Percentiles rank a stretch among this genome's conserved stretches.
These are phyloP conservation scores for Thelephora terrestris DNA, from an alignment of 1,284 basidiomycete genomes.

Conservation along the genomic window DNA sequence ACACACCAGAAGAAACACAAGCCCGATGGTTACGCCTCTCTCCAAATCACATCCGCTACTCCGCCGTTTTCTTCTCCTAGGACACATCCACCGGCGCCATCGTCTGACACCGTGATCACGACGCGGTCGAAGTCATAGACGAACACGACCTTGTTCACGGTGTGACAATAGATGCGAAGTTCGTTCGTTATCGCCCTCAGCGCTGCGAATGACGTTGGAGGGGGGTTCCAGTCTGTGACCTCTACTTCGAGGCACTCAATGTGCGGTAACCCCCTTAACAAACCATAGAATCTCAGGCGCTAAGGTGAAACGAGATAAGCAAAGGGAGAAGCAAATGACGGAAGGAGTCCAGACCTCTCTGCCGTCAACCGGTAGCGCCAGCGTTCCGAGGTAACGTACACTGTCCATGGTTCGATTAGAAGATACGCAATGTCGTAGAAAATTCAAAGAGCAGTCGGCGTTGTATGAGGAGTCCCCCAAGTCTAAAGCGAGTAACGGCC, in stretches of 20 bases:
- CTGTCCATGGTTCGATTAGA: conserved; percentile 25
- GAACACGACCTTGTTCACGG: conserved; percentile 40
- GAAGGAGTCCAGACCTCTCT: conserved; percentile 26
- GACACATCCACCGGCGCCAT: conserved; percentile 21
- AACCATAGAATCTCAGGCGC: conserved; percentile 50
- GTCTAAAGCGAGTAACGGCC: conserved; percentile 39
- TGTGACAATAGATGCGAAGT: conserved; percentile 46
- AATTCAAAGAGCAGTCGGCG: conserved; percentile 39
- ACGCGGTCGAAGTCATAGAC: conserved; percentile 51
- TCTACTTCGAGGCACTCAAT: conserved; percentile 51
- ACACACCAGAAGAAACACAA: too few relatives aligned
- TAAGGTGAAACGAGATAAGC: conserved; percentile 16
- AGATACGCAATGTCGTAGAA: conserved; percentile 33
- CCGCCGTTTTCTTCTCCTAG: conserved; percentile 28
- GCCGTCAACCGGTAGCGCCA: conserved; percentile 45
- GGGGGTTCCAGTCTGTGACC: conserved; percentile 51
- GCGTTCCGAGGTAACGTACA: conserved; percentile 49
- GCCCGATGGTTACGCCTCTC: conserved; percentile 28
- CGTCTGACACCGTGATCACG: conserved; percentile 33
- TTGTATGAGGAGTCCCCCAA: conserved; percentile 50
- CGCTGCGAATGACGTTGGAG: conserved; percentile 38
- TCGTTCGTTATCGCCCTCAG: conserved; percentile 47
- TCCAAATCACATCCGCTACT: conserved; percentile 40
- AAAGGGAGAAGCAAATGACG: conserved; percentile 4
- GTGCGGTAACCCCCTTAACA: conserved; percentile 38